Base-by-base conservation (phyloP, 179 eudicot species). In the Patellifolia procumbens region DNA sequence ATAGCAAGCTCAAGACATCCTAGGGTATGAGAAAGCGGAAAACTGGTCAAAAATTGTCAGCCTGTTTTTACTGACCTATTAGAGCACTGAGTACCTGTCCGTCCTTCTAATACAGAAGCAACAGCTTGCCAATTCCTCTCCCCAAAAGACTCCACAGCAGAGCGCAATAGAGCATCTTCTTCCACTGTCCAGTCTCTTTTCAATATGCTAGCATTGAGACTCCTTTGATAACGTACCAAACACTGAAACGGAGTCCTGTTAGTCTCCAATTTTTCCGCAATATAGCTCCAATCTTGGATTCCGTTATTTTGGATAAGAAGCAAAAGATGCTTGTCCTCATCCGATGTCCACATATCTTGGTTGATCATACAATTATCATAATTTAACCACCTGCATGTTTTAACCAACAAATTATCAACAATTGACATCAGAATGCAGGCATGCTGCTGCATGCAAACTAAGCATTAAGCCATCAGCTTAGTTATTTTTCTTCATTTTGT, bases 11-110 rank as follows among this genome's bases (percentile, higher is more conserved):
- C n/a, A n/a, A n/a, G n/a, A n/a, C n/a, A n/a, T n/a, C n/a, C 11
- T 66, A 37, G 4, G 3, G 16, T 45, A 16, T 16, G 34, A 64
- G 43, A 24, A 37, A 61, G 37, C 12, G 45, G 72, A 22, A 62
- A 66, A 70, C 28, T 49, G 34, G 56, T 29, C 48, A 32, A 19
- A 49, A 77, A 60, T 4, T 72, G 24, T 28, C 19, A 9, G 37
- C 55, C 45, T 70, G 77, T 46, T 28, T n/a, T 1, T 43, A 92
- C 96, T 87, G 86, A 92, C 97, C 97, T 92, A 76, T 94, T 92
- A 73, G 97, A 90, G 86, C 98, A 94, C 62, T 94, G 98, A 73
- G 97, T 81, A 79, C 92, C 98, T 58, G 96, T 87, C 70, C 98
- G 81, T 77, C 98, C 98, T 82, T 90, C 96, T 68, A 94, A 73